phyloP scores from a whole-genome alignment of 2,329 filamentous ascomycete genomes.

The Onygena corvina region DNA sequence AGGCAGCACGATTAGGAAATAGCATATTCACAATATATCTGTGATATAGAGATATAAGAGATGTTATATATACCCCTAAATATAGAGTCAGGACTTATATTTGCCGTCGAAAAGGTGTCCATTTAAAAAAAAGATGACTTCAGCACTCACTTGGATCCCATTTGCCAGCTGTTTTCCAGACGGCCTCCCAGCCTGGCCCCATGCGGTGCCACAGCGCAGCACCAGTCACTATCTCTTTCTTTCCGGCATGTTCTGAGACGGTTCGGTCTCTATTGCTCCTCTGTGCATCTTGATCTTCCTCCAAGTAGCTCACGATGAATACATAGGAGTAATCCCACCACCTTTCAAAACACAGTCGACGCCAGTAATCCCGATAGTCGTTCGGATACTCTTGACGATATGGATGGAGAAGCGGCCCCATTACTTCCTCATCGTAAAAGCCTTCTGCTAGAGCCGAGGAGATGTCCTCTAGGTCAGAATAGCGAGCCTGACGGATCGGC shows the following conservation, averaged over 20 bases:
- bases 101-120: background rate
- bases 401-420: constrained; percentile 6
- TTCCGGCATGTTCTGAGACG: too few relatives aligned
- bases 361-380: constrained; percentile 7
- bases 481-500: constrained; percentile 10
- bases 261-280: background rate
- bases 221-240: constrained; percentile 9
- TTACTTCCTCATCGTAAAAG: constrained; percentile 6
- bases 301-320: constrained; percentile 11
- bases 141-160: constrained; percentile 12
- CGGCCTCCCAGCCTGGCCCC: constrained; percentile 9
- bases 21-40: constrained; percentile 2
- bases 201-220: constrained; percentile 9
- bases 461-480: constrained; percentile 6
- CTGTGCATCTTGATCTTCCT: background rate
- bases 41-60: background rate
- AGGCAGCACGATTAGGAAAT: constrained; percentile 9
- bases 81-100: background rate
- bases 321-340: constrained; percentile 10
- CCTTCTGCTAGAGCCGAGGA: constrained; percentile 8
- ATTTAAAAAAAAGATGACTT: background rate
- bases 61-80: background rate
- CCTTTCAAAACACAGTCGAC: constrained; percentile 1
- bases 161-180: constrained; percentile 10
- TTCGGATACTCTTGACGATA: constrained; percentile 9